phyloP scores from a whole-genome alignment of 106 monocot species.

The Allium sativum region DNA sequence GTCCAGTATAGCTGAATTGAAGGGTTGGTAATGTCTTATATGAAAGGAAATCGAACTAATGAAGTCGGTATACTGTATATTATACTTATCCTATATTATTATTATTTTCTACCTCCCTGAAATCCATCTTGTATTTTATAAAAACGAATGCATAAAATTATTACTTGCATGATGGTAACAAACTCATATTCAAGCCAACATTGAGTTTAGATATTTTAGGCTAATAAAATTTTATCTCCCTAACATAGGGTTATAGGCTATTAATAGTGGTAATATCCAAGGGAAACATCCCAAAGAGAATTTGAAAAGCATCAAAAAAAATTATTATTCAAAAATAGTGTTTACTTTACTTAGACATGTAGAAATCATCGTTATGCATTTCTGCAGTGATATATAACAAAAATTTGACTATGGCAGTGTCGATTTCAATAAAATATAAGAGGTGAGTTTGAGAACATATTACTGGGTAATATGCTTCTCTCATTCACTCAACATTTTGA shows the following conservation, averaged over 20 bases:
- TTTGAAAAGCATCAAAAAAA: neutral
- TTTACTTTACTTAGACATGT: neutral
- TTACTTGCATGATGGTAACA: too few relatives aligned
- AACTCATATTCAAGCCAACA: too few relatives aligned
- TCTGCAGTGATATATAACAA: neutral
- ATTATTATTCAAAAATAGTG: neutral
- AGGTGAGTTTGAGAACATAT: constrained; percentile 27
- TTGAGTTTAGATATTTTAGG: too few relatives aligned
- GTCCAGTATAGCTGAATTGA: neutral
- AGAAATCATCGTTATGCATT: neutral
- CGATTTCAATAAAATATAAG: neutral
- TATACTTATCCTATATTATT: too few relatives aligned
- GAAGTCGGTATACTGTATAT: too few relatives aligned
- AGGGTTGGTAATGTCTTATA: too few relatives aligned
- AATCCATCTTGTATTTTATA: too few relatives aligned
- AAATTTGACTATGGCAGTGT: neutral
- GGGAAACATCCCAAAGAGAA: too few relatives aligned
- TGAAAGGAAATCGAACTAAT: too few relatives aligned
- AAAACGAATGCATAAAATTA: too few relatives aligned
- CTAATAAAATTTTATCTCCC: too few relatives aligned
- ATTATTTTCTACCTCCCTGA: too few relatives aligned
- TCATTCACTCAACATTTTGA: constrained; percentile 89
- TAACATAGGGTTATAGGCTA: neutral
- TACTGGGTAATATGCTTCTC: constrained; percentile 88
- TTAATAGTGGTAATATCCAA: neutral